Base-by-base conservation (phyloP, 208 protist genomes). In the Herpetomonas muscarum region DNA sequence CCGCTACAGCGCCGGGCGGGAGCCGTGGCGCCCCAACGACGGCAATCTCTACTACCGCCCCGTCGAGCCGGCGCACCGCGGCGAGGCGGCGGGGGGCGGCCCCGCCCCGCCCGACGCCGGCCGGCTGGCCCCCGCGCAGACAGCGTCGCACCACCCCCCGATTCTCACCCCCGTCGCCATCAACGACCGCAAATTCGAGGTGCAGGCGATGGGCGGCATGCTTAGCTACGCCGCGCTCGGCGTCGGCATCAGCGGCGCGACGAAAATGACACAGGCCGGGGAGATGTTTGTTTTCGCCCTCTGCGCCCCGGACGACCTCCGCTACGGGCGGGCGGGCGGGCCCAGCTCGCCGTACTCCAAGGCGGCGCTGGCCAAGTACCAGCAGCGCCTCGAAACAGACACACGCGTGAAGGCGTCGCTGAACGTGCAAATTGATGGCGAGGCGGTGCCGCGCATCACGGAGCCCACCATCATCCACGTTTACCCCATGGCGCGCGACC, bases 271-370 rank as follows among this genome's bases (percentile, higher is more conserved):
- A 45, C 87, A 94, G 62, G 55, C 73, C 9, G 37, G 56, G n/a
- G 87, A 91, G 61, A 55, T 85, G 52, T 83, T 84, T 42, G 47
- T 79, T 10, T 93, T 90, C 64, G 63, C 90, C n/a, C 54, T 82
- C 3, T 93, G 87, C 67, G 83, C 69, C 15, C 81, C 87, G 1
- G 64, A 79, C n/a, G 83, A 90, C 48, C 54, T 93, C 15, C 32
- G 61, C 44, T 68, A 50, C 29, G 53, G 4, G 45, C 31, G 41
- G 47, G 26, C 61, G 39, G 32, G 48, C 54, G 53, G 62, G 15
- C n/a, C 28, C 26, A 57, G 48, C 44, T 72, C 66, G 31, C 17
- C 48, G 54, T 77, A 76, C 64, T 69, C 73, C 19, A 50, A 54
- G 31, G n/a, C 26, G 17, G 9, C 67, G 2, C 21, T 75, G 12